Base-by-base conservation (phyloP, 768 basidiomycete species). In the Pholiota microspora region DNA sequence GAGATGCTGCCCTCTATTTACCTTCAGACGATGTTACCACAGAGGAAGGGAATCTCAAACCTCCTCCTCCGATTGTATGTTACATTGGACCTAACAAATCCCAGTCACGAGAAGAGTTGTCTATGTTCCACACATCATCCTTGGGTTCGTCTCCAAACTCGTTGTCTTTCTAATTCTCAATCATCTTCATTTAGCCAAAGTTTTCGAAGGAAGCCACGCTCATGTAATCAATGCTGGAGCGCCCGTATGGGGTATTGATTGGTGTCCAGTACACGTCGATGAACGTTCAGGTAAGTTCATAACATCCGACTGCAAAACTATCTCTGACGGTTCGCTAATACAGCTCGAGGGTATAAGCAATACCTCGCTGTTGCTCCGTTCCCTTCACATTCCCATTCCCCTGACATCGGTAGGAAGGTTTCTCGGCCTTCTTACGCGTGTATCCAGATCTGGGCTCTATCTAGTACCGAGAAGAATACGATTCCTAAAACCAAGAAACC, bases 181-280 rank as follows among this genome's bases (percentile, higher is more conserved):
- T 31, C 8, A 42, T 6, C 58, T 31, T 51, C 8, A 31, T 52
- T 12, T 56, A 94, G 92, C 83, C 34, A 73, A 83, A 8, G 81
- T 79, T 58, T 69, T 86, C 9, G 73, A 82, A 2, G 79, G 78
- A 34, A 85, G 81, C 59, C 74, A 77, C 25, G 78, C 88, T 0
- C 79, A 88, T 56, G 73, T 96, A 1, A 88, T 98, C 69, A 91
- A 88, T 57, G 88, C 90, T 0, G 97, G 97, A 5, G 89, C 87
- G 2, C 89, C 92, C 0, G 88, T 92, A n/a, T 92, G 89, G 86
- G 92, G 85, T 2, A 64, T 96, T 31, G 93, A 95, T 59, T 98
- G 95, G 95, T 94, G 94, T 67, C 96, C 97, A 2, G 83, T 86
- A 21, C 79, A 88, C 56, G 69, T 75, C 18, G 72, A 77, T 31